Conservation (phyloP, 192 early-diverging fungal species). For the Podila verticillata region DNA sequence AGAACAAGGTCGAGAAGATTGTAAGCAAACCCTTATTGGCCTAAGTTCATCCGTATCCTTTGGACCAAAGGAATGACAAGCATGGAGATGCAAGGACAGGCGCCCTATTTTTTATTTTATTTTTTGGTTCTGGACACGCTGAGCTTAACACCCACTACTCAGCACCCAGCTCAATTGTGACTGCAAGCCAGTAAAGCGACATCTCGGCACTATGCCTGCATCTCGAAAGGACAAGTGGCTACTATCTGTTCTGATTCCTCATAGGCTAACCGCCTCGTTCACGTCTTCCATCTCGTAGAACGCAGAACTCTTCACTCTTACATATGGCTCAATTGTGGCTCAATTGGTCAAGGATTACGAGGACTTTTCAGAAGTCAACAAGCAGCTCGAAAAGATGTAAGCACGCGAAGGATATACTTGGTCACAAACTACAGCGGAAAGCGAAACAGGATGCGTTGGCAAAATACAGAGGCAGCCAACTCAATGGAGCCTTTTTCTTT, state of each 20-base stretch:
- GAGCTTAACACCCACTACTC: too few relatives aligned
- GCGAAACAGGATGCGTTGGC: too few relatives aligned
- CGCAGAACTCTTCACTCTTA: conserved; percentile 96
- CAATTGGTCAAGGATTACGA: conserved; percentile 95
- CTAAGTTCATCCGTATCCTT: background rate
- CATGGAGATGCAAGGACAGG: too few relatives aligned
- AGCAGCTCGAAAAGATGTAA: conserved; percentile 97
- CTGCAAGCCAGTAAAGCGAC: too few relatives aligned
- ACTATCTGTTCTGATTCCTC: too few relatives aligned
- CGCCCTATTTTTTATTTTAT: too few relatives aligned
- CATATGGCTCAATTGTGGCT: conserved; percentile 96
- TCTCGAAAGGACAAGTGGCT: too few relatives aligned
- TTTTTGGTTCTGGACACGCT: too few relatives aligned
- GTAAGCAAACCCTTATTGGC: conserved; percentile 57
- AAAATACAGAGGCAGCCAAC: too few relatives aligned
- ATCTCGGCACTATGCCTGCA: too few relatives aligned
- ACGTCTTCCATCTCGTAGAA: conserved; percentile 53
- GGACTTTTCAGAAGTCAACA: conserved; percentile 92
- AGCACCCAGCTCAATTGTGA: too few relatives aligned
- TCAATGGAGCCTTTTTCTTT: background rate
- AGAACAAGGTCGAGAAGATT: conserved; percentile 93
- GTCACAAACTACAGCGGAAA: background rate
- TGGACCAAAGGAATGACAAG: background rate
- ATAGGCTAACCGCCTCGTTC: too few relatives aligned
- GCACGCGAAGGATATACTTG: background rate